These are phyloP conservation scores for Psilocybe cubensis DNA, from an alignment of 768 basidiomycete species.

Conservation along the genomic window DNA sequence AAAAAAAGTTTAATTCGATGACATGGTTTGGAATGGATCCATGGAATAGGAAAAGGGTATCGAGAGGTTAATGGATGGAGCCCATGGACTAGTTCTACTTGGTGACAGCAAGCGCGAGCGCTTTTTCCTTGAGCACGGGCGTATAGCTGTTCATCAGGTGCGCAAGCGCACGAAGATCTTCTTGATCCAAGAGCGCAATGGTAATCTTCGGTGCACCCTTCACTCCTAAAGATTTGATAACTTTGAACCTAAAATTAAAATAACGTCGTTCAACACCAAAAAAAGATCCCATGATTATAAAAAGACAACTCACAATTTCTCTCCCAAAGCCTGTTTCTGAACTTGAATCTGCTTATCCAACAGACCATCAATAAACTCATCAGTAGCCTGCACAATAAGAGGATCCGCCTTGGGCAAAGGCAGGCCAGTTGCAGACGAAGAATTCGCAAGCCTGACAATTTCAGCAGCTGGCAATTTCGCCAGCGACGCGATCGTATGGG, in stretches of 20 bases:
- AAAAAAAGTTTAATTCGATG: too few species aligned
- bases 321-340: slow-evolving; percentile 83
- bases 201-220: slow-evolving; percentile 87
- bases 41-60: not conserved
- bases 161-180: slow-evolving; percentile 82
- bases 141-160: slow-evolving; percentile 91
- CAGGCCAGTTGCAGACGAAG: slow-evolving; percentile 50
- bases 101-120: slow-evolving; percentile 30
- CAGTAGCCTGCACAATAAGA: slow-evolving; percentile 66
- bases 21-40: not conserved
- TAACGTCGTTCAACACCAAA: not conserved
- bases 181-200: slow-evolving; percentile 80
- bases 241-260: slow-evolving; percentile 42
- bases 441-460: slow-evolving; percentile 68
- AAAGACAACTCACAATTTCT: slow-evolving; percentile 62
- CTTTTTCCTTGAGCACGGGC: slow-evolving; percentile 81
- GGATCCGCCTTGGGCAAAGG: slow-evolving; percentile 75
- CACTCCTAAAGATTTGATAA: slow-evolving; percentile 80
- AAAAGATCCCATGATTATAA: slow-evolving; percentile 6
- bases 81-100: slow-evolving; percentile 26
- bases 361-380: slow-evolving; percentile 71
- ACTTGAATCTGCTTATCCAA: slow-evolving; percentile 54
- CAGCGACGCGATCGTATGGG: slow-evolving; percentile 69
- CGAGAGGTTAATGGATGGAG: not conserved
- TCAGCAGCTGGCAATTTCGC: slow-evolving; percentile 76